Evolutionary conservation across 257 asterid genomes (phyloP).

Genomic region (Solanum ossicruentum): DNA sequence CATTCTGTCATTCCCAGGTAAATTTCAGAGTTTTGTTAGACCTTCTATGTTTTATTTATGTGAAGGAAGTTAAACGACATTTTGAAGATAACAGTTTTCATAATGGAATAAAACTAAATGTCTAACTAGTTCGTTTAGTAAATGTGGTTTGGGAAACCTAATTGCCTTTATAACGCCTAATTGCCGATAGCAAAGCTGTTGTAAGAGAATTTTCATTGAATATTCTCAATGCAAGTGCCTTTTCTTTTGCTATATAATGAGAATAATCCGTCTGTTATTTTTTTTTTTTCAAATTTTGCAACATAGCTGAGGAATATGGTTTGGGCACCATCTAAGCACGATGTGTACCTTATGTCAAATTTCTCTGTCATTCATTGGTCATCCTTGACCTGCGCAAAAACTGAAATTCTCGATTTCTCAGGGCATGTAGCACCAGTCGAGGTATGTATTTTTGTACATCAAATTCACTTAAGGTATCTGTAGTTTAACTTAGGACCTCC

Average conservation of each 20-base stretch:
- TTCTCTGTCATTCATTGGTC: slow-evolving; percentile 87
- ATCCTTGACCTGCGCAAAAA: slow-evolving; percentile 42
- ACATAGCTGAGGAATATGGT: slow-evolving; percentile 84
- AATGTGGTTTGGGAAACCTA: too few relatives aligned
- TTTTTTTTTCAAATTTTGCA: not conserved
- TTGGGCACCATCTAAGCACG: slow-evolving; percentile 76
- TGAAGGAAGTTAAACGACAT: not conserved
- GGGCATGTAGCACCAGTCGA: slow-evolving; percentile 81
- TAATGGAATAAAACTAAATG: too few relatives aligned
- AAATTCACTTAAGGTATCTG: not conserved
- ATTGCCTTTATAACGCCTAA: too few relatives aligned
- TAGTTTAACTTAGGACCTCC: not conserved
- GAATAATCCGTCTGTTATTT: not conserved
- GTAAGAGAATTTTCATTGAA: too few relatives aligned
- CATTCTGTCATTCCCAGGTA: slow-evolving; percentile 81
- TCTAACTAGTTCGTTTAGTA: too few relatives aligned
- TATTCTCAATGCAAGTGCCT: too few relatives aligned
- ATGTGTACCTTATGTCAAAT: slow-evolving; percentile 75
- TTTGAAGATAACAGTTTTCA: not conserved
- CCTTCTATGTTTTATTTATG: not conserved
- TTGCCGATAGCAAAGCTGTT: too few relatives aligned
- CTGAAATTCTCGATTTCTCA: slow-evolving; percentile 72
- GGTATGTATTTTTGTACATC: slow-evolving; percentile 26
- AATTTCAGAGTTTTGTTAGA: not conserved
- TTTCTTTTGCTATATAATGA: too few relatives aligned